Evolutionary conservation across 208 protist species (phyloP).

Genomic region (Strigomonas oncopelti): DNA sequence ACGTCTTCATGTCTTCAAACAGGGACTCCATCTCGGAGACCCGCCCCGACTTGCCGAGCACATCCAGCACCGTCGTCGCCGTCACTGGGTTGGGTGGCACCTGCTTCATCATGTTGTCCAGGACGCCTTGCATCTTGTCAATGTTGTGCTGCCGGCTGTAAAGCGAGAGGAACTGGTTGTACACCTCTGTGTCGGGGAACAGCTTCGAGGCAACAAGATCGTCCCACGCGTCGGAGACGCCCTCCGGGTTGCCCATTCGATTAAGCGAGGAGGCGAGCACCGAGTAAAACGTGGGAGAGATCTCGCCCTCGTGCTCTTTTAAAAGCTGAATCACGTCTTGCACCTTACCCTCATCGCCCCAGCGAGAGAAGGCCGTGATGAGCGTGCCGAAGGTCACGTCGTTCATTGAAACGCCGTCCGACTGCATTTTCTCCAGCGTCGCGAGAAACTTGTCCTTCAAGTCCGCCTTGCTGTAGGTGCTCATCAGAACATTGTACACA

Average conservation of each 20-base stretch:
- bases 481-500: slow-evolving; percentile 84
- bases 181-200: slow-evolving; percentile 82
- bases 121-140: slow-evolving; percentile 76
- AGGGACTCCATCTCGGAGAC: slow-evolving; percentile 83
- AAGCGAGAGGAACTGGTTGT: slow-evolving; percentile 82
- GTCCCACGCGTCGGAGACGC: slow-evolving; percentile 82
- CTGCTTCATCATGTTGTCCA: slow-evolving; percentile 88
- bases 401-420: slow-evolving; percentile 75
- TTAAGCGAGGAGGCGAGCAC: slow-evolving; percentile 79
- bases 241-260: slow-evolving; percentile 70
- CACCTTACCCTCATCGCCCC: slow-evolving; percentile 64
- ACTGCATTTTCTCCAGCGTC: slow-evolving; percentile 73
- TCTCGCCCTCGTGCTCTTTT: slow-evolving; percentile 67
- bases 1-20: slow-evolving; percentile 82
- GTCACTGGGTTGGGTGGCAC: slow-evolving; percentile 85
- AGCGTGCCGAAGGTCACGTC: slow-evolving; percentile 88
- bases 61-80: slow-evolving; percentile 80
- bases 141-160: slow-evolving; percentile 79
- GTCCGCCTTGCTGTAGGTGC: slow-evolving; percentile 71
- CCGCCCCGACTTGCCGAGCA: slow-evolving; percentile 85
- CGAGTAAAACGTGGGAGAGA: slow-evolving; percentile 81
- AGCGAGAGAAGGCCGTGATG: slow-evolving; percentile 81
- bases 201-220: slow-evolving; percentile 78
- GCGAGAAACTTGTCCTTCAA: slow-evolving; percentile 60
- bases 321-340: slow-evolving; percentile 71